Percentiles rank a stretch among this genome's conserved stretches.
phyloP scores from a whole-genome alignment of 2,329 filamentous ascomycete species.

The Aspergillus nomiae region DNA sequence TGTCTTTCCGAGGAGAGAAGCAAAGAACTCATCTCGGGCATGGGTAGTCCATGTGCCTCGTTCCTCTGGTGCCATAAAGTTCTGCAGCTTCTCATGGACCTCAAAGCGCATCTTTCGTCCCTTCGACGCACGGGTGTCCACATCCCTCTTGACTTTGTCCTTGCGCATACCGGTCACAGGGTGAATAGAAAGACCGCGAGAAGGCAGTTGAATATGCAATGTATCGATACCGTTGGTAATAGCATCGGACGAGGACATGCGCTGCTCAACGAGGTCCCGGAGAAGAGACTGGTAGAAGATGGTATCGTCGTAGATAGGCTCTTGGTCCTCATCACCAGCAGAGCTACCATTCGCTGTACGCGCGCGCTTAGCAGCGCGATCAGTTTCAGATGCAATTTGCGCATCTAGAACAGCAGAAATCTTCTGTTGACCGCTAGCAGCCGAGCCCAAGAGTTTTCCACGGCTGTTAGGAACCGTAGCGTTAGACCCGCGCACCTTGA shows the following conservation, averaged over 20 bases:
- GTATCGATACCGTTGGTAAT: slow-evolving; percentile 49
- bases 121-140: slow-evolving; percentile 94
- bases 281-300: slow-evolving; percentile 93
- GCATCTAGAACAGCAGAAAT: slow-evolving; percentile 48
- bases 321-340: slow-evolving; percentile 14
- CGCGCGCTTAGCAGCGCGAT: slow-evolving; percentile 35
- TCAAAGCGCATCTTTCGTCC: slow-evolving; percentile 92
- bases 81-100: slow-evolving; percentile 95
- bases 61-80: slow-evolving; percentile 95
- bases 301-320: slow-evolving; percentile 85
- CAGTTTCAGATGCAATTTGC: slow-evolving; percentile 45
- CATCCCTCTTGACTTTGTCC: slow-evolving; percentile 73
- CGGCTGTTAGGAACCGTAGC: slow-evolving; percentile 57
- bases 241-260: slow-evolving; percentile 64
- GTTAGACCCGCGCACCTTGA: slow-evolving; percentile 64
- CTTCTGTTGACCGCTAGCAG: slow-evolving; percentile 53
- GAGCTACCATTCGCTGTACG: slow-evolving; percentile 21
- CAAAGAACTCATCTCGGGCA: slow-evolving; percentile 76
- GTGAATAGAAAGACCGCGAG: slow-evolving; percentile 37
- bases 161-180: slow-evolving; percentile 47
- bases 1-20: slow-evolving; percentile 65
- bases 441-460: slow-evolving; percentile 62
- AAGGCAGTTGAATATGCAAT: slow-evolving; percentile 39
- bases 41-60: slow-evolving; percentile 75
- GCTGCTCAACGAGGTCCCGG: slow-evolving; percentile 89